These are phyloP conservation scores for Leptodontidium sp. DNA, from an alignment of 2,329 filamentous ascomycete genomes.

Conservation along the genomic window DNA sequence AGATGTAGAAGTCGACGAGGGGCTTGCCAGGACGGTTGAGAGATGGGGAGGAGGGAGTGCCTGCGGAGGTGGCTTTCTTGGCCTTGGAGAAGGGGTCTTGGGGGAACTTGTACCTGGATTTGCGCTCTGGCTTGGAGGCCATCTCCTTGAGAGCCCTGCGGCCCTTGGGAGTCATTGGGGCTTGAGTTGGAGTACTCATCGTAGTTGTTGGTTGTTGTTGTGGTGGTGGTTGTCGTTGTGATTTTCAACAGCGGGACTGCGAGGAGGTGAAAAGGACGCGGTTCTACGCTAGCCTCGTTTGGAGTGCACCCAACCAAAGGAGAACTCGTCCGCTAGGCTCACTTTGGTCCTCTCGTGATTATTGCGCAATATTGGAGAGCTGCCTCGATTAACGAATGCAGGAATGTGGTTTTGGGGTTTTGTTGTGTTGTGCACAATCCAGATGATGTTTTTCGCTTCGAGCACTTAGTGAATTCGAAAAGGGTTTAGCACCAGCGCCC, in stretches of 20 bases:
- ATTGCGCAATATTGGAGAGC: neutral
- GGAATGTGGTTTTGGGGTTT: no score
- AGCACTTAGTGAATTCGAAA: neutral
- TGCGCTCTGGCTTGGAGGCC: neutral
- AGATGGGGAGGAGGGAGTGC: neutral
- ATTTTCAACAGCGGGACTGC: no score
- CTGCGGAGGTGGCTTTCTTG: neutral
- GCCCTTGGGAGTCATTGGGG: no score
- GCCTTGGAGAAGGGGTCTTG: neutral
- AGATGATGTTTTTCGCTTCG: no score
- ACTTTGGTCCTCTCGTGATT: neutral
- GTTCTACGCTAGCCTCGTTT: no score
- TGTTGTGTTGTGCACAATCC: no score
- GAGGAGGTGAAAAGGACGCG: no score
- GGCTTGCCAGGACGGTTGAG: constrained; percentile 12
- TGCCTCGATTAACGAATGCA: no score
- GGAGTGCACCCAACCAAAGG: neutral
- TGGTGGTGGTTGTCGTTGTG: no score
- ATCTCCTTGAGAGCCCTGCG: neutral
- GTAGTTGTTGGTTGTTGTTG: neutral
- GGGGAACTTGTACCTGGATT: neutral
- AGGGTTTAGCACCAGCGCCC: no score
- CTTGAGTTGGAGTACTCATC: neutral
- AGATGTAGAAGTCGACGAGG: constrained; percentile 21
- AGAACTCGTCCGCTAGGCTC: neutral